Base-by-base conservation (phyloP, 208 protist species). In the Herpetomonas samuelpessoai region DNA sequence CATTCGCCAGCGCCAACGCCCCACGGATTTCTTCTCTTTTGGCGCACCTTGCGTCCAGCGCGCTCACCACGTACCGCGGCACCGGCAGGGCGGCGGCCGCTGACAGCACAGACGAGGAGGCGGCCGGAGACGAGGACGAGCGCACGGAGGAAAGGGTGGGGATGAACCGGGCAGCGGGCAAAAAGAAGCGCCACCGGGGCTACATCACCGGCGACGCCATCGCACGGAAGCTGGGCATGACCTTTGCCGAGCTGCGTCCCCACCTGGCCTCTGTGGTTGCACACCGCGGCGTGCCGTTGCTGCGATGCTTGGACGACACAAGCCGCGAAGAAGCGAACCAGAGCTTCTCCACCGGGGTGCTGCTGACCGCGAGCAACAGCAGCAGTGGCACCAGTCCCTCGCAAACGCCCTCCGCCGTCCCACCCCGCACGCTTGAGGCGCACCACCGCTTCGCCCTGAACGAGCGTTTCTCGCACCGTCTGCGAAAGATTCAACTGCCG, bases 401-500 rank as follows among this genome's bases (percentile, higher is more conserved):
- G 10, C 39, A 7, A 1, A 49, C 41, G 16, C 2, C 41, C 3
- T 30, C 48, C 4, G 16, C n/a, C 12, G 28, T 38, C 29, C 26
- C 63, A 12, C 7, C 56, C 18, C 61, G 46, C 25, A 35, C 60
- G 2, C 54, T 86, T 30, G 25, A 49, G 1, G 67, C 75, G 50
- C 45, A 51, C 26, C 72, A 91, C 58, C 41, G 28, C 50, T 82
- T 86, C 39, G 68, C 74, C 19, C 55, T 88, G 10, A 87, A 92
- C 44, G 64, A 67, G 0, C 30, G 53, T n/a, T 91, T 80, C 55
- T 63, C 56, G 0, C 81, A 91, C 56, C 74, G 58, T 30, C 44
- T 79, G 46, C 69, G 68, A 28, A 83, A 75, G 27, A 71, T 91
- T n/a, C 70, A 62, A 12, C 78, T 91, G 24, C 76, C 78, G 18